Conservation (phyloP, 352 stramenopile genomes). For the Globisporangium heterothallicum region DNA sequence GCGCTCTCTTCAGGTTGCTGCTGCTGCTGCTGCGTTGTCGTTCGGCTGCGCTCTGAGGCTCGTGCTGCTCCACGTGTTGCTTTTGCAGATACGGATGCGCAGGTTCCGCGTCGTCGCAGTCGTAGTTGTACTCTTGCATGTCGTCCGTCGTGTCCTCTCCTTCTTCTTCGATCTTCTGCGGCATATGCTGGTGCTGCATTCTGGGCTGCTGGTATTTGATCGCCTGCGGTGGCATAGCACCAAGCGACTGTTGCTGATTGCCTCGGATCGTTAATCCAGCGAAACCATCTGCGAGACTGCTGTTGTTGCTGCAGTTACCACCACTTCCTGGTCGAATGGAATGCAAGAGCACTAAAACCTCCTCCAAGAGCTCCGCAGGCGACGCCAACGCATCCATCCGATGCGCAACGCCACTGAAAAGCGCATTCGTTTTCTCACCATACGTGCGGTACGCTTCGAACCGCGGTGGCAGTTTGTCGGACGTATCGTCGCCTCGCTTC, state of each 20-base stretch:
- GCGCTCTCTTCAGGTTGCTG: conserved; percentile 1
- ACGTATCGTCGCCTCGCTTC: conserved; percentile 46
- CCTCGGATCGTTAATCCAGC: conserved; percentile 1
- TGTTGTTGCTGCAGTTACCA: conserved; percentile 7
- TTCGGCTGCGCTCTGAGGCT: background rate
- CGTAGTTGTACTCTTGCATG: conserved; percentile 30
- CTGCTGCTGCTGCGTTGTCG: background rate
- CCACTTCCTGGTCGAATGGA: conserved; percentile 14
- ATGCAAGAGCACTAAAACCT: conserved; percentile 36
- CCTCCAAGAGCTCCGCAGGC: conserved; percentile 29
- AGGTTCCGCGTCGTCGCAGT: conserved; percentile 20
- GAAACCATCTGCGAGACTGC: background rate
- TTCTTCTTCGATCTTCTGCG: conserved; percentile 46
- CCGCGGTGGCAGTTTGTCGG: conserved; percentile 47
- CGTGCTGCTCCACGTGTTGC: background rate
- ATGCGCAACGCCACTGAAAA: conserved; percentile 39
- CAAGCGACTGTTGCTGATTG: conserved; percentile 7
- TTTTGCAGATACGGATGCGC: background rate
- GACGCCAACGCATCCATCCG: conserved; percentile 34
- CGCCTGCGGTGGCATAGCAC: background rate
- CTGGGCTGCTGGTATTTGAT: conserved; percentile 11
- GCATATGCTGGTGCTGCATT: conserved; percentile 19
- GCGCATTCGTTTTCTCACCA: conserved; percentile 43
- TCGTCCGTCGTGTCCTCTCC: conserved; percentile 25
- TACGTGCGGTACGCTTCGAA: conserved; percentile 65